A percentile compares a stretch with the other conserved stretches of the same genome.
Evolutionary conservation across 139 green algal genomes (phyloP).

Genomic region (Picochlorum costavermella): DNA sequence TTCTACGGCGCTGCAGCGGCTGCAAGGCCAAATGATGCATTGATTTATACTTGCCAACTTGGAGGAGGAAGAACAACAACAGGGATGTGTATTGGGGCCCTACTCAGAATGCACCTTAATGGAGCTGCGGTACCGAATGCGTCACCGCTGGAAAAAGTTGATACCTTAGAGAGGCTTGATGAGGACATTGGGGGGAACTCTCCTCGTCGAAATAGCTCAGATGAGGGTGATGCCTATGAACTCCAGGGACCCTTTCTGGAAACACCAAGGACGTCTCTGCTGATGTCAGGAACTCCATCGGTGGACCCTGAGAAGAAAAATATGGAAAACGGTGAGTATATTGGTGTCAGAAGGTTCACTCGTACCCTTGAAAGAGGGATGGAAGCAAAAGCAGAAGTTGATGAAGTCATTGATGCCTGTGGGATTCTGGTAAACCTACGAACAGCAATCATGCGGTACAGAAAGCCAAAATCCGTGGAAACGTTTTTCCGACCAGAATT

Average conservation of each 20-base stretch:
- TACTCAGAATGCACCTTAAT: slow-evolving; percentile 59
- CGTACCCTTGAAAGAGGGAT: slow-evolving; percentile 54
- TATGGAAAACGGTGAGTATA: slow-evolving; percentile 66
- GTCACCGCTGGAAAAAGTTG: neutral
- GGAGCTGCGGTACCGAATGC: slow-evolving; percentile 7
- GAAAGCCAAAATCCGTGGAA: slow-evolving; percentile 47
- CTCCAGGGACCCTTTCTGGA: neutral
- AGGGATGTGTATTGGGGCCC: slow-evolving; percentile 75
- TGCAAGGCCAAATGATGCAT: slow-evolving; percentile 25
- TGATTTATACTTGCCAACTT: slow-evolving; percentile 86
- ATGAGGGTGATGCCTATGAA: neutral
- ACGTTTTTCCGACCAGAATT: slow-evolving; percentile 52
- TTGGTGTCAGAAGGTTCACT: slow-evolving; percentile 68
- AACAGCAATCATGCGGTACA: slow-evolving; percentile 76
- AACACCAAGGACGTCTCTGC: neutral
- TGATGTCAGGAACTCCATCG: neutral
- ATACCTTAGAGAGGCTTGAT: slow-evolving; percentile 18
- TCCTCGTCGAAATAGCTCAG: neutral
- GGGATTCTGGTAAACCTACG: slow-evolving; percentile 74
- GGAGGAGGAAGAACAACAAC: slow-evolving; percentile 78
- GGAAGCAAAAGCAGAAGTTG: slow-evolving; percentile 41
- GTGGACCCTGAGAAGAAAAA: slow-evolving; percentile 23
- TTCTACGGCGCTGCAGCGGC: slow-evolving; percentile 32
- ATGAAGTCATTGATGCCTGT: slow-evolving; percentile 53
- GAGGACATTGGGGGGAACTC: slow-evolving; percentile 22